phyloP scores from a whole-genome alignment of 2,329 filamentous ascomycete genomes.

The Colletotrichum lupini region DNA sequence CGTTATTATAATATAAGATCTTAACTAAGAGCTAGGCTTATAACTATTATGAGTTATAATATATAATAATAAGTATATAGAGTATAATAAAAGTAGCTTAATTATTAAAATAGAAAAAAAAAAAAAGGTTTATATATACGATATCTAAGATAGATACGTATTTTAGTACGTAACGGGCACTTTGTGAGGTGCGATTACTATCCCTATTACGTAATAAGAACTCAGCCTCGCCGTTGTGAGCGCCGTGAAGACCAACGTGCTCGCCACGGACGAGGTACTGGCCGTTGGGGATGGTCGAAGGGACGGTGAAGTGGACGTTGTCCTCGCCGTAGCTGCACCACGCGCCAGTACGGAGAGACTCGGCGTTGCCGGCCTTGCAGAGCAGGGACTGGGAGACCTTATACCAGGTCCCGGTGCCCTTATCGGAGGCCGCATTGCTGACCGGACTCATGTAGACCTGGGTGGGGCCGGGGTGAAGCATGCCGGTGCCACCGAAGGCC shows the following conservation, averaged over 20 bases:
- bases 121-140: no score
- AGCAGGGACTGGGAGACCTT: constrained; percentile 40
- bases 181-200: no score
- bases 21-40: no score
- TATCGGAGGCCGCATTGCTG: constrained; percentile 35
- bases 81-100: no score
- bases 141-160: no score
- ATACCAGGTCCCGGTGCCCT: constrained; percentile 40
- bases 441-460: constrained; percentile 37
- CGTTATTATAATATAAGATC: no score
- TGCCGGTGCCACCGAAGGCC: constrained; percentile 33
- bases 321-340: constrained; percentile 38
- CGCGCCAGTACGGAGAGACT: constrained; percentile 14
- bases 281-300: constrained; percentile 50
- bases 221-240: constrained; percentile 42
- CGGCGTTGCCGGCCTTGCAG: constrained; percentile 31
- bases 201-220: no score
- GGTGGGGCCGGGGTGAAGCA: constrained; percentile 37
- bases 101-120: no score
- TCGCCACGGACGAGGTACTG: constrained; percentile 58
- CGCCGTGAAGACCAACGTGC: constrained; percentile 59
- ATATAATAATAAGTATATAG: no score
- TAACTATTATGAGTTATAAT: no score
- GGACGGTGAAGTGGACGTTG: constrained; percentile 47
- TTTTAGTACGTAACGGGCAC: no score